Evolutionary conservation across 108 stramenopile species (phyloP), one percentile per base, ranked within the genome.

Genomic region (Aurantiochytrium sp.): DNA sequence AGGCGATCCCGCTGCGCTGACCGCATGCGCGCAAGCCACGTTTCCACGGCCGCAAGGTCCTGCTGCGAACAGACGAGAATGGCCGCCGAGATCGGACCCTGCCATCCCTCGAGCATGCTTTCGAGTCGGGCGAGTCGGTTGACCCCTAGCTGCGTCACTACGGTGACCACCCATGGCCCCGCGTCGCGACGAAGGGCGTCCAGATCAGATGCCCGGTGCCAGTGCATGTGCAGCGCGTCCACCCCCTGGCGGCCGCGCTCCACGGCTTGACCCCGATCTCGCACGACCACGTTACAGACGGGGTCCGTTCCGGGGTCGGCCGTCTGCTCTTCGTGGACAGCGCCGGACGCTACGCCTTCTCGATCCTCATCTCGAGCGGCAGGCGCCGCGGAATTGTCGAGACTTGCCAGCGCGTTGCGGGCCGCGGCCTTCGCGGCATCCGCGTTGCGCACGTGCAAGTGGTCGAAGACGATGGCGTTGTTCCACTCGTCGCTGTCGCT

Each of bases 71-170:
- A 81, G 30, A 81, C 73, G 6, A 39, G 45, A 39, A 81, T 42
- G 24, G 73, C 73, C 12, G 73, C 73, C 1, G 73, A 81, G 19
- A 81, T 4, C 10, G 73, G 73, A 12, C 73, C 73, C 12, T 48
- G 39, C 73, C 73, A 81, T 6, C 21, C n/a, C 19, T 48, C 73
- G 24, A 81, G 2, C 73, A 81, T 41, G 21, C 1, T 4, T 48
- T 81, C 73, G 17, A 81, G 45, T 30, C 73, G 12, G 6, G 73
- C 73, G 39, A 81, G 73, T 1, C 73, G 73, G 24, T 81, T 81
- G 0, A 81, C 27, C 27, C 73, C 73, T 30, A 81, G 73, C 39
- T 81, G 73, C 27, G 73, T 81, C n/a, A 81, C 45, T 48, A 81
- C 24, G 42, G 21, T 48, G 15, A 81, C 24, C 19, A 24, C 8